Conservation (phyloP, 208 protist species). For the Crithidia sp. region DNA sequence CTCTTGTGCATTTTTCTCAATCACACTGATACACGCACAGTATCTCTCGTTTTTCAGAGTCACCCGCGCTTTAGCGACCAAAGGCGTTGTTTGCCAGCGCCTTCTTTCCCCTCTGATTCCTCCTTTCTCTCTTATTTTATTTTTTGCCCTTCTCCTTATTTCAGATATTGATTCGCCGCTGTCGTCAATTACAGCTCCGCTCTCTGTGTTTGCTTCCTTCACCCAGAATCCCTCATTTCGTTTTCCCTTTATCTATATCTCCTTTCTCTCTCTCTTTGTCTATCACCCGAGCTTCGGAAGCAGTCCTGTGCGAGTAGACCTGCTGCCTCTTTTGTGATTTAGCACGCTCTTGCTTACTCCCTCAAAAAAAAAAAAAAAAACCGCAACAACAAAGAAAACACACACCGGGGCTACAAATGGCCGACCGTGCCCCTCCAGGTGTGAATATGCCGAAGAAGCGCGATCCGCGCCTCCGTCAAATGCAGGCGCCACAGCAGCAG, state of each 20-base stretch:
- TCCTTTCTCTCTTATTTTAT: neutral
- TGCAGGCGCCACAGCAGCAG: conserved; percentile 72
- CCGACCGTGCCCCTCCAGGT: conserved; percentile 49
- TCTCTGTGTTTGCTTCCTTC: no score
- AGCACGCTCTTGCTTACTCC: neutral
- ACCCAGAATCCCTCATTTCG: no score
- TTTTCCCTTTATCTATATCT: no score
- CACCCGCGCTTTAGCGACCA: no score
- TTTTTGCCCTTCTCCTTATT: neutral
- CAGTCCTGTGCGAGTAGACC: no score
- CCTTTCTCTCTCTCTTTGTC: no score
- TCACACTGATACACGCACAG: no score
- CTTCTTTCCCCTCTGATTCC: neutral
- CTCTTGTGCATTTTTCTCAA: no score
- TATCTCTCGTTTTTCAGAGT: no score
- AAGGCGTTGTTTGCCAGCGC: neutral
- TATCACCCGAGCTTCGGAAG: no score
- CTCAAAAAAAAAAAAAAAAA: neutral
- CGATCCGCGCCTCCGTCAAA: conserved; percentile 77
- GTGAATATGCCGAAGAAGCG: conserved; percentile 91
- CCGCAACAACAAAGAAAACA: conserved; percentile 1
- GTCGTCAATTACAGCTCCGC: no score
- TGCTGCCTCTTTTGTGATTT: neutral
- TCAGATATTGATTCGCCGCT: no score
- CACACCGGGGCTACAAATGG: conserved; percentile 22